Percentiles rank a stretch among this genome's conserved stretches.
Conservation (phyloP, 495 filamentous ascomycete genomes). For the Aspergillus homomorphus region DNA sequence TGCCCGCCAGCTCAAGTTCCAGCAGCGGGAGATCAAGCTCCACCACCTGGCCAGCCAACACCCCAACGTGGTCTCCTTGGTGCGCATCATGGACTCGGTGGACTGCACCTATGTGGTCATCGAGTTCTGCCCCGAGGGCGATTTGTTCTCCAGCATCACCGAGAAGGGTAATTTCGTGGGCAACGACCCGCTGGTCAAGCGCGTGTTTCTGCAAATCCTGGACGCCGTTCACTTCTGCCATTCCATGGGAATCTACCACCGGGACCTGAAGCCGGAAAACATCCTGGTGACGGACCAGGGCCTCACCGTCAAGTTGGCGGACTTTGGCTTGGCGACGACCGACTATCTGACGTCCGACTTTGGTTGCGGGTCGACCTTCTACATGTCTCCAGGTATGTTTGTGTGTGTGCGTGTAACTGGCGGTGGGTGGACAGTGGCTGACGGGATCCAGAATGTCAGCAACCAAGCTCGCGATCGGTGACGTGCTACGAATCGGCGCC, state of each 20-base stretch:
- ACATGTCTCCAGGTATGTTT: conserved; percentile 94
- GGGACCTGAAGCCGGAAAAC: conserved; percentile 98
- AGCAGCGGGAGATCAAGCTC: conserved; percentile 86
- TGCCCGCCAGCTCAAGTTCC: conserved; percentile 80
- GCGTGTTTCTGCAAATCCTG: conserved; percentile 91
- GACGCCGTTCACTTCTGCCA: conserved; percentile 98
- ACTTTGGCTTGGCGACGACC: conserved; percentile 91
- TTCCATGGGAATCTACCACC: conserved; percentile 88
- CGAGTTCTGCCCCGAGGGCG: conserved; percentile 96
- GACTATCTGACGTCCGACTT: conserved; percentile 86
- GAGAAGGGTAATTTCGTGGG: conserved; percentile 89
- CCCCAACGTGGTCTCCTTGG: conserved; percentile 88
- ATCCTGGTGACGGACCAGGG: conserved; percentile 87
- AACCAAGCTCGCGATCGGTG: conserved; percentile 71
- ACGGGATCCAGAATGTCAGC: conserved; percentile 77
- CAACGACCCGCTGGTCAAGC: conserved; percentile 84
- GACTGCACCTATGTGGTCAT: conserved; percentile 97
- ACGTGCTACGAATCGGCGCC: conserved; percentile 85
- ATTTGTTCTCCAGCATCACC: conserved; percentile 95
- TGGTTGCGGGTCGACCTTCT: conserved; percentile 97
- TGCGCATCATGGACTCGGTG: conserved; percentile 86
- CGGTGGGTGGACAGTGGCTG: conserved; percentile 8
- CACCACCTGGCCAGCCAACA: conserved; percentile 87
- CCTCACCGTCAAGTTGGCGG: conserved; percentile 88
- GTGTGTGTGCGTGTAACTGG: conserved; percentile 9